Evolutionary conservation across 306 rosid species (phyloP), one percentile per base, ranked within the genome.

Genomic region (Rosa lucieae): DNA sequence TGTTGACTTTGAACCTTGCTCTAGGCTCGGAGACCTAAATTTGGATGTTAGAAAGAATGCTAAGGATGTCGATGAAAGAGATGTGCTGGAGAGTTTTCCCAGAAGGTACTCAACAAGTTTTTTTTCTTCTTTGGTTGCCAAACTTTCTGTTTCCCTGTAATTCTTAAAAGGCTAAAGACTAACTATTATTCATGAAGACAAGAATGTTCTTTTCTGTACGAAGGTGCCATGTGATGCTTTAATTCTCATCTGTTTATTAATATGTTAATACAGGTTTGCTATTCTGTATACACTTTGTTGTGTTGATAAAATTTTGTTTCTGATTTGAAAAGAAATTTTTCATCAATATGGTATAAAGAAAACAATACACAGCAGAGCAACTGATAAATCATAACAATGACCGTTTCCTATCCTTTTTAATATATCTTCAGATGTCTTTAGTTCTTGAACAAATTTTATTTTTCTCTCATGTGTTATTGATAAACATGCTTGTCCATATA

Each of bases 1-100:
- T 39, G 86, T 84, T 84, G 97, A 91, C 83, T 92, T 93, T 87
- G 99, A 93, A 86, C 92, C 99, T 79, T 95, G 97, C 89, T 90
- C 94, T 47, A 90, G 87, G 98, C 97, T 96, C 49, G 99, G 89
- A 88, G 96, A 83, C 91, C 87, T 96, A 77, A 96, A 93, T 84
- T 86, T 96, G 90, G 96, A 93, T 86, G 98, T 91, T 23, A 80
- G 80, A 79, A 91, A 87, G 82, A 91, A 87, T 78, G 70, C 87
- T 13, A 77, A 84, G 82, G 93, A 89, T 77, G 82, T 79, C 40
- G 86, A 82, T 70, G 89, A 81, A 78, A 79, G 86, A 70, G 39
- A 78, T 85, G 82, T 74, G 78, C 52, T 39, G 17, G 87, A 82
- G 82, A 87, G 46, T 29, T 67, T 84, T 83, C 83, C 79, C 73